phyloP scores from a whole-genome alignment of 345 rosid species.

The Cardiospermum halicacabum region DNA sequence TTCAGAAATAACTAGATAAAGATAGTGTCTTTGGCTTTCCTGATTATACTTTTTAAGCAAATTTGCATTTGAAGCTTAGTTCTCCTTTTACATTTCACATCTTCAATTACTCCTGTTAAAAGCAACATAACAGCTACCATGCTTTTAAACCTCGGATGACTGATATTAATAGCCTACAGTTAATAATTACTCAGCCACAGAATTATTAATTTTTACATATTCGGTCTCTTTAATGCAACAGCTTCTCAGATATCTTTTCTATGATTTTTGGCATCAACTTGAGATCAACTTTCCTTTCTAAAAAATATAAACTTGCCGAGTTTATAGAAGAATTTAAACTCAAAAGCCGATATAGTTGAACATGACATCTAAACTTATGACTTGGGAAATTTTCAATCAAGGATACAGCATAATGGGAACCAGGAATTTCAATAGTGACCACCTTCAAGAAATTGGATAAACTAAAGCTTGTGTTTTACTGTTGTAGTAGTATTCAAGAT shows the following conservation, averaged over 20 bases:
- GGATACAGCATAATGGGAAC: no score
- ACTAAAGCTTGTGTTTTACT: no score
- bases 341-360: no score
- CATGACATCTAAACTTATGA: no score
- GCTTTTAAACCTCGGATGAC: not conserved
- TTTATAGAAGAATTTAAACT: not conserved
- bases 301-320: not conserved
- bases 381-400: no score
- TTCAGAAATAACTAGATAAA: not conserved
- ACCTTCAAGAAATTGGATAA: no score
- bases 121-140: not conserved
- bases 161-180: not conserved
- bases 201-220: no score
- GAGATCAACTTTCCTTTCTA: not conserved
- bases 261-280: not conserved
- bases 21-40: not conserved
- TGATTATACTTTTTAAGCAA: not conserved
- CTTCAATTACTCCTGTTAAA: not conserved
- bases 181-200: not conserved
- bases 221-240: not conserved
- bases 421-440: no score
- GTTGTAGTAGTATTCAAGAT: no score
- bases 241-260: not conserved
- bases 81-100: not conserved
- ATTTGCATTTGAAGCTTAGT: not conserved